Percentiles rank a stretch among this genome's conserved stretches.
Conservation (phyloP, 345 rosid genomes). For the Eucalyptus decipiens region DNA sequence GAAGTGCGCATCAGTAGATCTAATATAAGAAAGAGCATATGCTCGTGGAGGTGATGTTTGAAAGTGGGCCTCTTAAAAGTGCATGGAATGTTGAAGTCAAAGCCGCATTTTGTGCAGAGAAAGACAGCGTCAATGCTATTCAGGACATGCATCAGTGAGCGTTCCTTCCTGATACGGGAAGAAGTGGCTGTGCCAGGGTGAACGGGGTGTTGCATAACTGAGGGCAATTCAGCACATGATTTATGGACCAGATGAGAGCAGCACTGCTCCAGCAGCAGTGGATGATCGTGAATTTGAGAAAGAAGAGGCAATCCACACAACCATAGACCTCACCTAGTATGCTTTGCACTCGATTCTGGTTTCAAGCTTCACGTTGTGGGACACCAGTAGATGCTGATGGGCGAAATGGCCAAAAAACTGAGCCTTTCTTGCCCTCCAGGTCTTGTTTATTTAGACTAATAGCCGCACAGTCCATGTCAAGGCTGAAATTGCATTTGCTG, state of each 20-base stretch:
- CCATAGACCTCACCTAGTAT: background rate
- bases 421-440: background rate
- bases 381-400: background rate
- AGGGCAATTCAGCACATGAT: background rate
- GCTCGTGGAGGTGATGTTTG: too few relatives aligned
- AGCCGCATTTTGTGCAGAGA: fast-evolving
- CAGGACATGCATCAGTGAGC: fast-evolving
- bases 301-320: background rate
- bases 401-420: background rate
- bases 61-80: too few relatives aligned
- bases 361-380: background rate
- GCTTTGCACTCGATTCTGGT: background rate
- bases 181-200: background rate
- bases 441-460: fast-evolving
- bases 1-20: fast-evolving
- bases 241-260: background rate
- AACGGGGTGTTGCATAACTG: background rate
- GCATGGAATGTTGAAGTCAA: too few relatives aligned
- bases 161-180: too few relatives aligned
- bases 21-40: too few relatives aligned
- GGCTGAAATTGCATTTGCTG: background rate
- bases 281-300: background rate
- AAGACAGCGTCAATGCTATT: too few relatives aligned
- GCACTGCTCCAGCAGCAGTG: background rate
- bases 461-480: background rate